phyloP scores from a whole-genome alignment of 495 filamentous ascomycete species.

The Aspergillus cavernicola region DNA sequence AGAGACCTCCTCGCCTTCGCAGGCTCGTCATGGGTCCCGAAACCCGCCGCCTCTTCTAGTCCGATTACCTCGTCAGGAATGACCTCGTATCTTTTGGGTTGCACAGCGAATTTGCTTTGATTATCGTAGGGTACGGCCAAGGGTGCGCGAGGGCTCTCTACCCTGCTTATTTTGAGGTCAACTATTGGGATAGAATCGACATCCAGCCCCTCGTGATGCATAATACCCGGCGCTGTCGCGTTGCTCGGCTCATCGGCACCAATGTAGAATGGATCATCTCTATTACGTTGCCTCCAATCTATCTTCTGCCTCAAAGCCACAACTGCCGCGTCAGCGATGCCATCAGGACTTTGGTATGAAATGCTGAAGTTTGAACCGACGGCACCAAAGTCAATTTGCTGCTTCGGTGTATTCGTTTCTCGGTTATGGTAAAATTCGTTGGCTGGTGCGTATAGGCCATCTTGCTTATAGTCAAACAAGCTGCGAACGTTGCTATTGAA shows the following conservation, averaged over 20 bases:
- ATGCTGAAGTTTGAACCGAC: constrained; percentile 18
- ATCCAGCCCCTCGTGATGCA: constrained; percentile 73
- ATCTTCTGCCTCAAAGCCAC: constrained; percentile 58
- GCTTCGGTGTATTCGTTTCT: constrained; percentile 27
- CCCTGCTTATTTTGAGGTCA: constrained; percentile 70
- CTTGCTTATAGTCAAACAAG: constrained; percentile 44
- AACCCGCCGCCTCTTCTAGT: constrained; percentile 28
- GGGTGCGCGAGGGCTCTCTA: constrained; percentile 17
- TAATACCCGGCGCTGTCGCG: constrained; percentile 58
- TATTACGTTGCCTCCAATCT: constrained; percentile 73
- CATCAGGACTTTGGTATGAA: constrained; percentile 63
- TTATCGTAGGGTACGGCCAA: constrained; percentile 12
- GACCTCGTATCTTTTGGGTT: constrained; percentile 52
- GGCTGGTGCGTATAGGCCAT: constrained; percentile 30
- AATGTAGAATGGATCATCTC: constrained; percentile 96
- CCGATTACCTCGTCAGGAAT: constrained; percentile 56
- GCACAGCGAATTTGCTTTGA: constrained; percentile 22
- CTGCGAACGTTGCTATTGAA: constrained; percentile 71
- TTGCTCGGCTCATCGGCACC: constrained; percentile 44
- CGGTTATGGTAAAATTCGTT: constrained; percentile 67
- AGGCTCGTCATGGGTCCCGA: constrained; percentile 27
- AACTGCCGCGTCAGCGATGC: constrained; percentile 56
- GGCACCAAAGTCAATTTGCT: constrained; percentile 13
- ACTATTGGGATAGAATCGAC: constrained; percentile 94
- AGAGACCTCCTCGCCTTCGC: constrained; percentile 51